These are phyloP conservation scores for Rhododendron vialii DNA, from an alignment of 148 eudicot species.

Conservation along the genomic window DNA sequence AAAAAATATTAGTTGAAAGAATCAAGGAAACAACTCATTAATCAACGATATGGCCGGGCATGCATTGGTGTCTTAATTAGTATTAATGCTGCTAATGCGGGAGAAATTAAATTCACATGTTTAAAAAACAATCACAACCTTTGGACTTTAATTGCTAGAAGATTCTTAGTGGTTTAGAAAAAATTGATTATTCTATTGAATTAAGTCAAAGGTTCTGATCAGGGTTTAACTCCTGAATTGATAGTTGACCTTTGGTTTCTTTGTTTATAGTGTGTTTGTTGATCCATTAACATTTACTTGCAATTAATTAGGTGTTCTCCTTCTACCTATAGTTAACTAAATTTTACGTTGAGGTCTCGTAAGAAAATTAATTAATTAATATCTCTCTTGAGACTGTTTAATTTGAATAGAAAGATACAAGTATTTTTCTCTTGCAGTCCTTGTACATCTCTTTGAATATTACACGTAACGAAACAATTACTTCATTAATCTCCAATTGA, in stretches of 20 bases:
- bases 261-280: neutral
- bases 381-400: no score
- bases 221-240: no score
- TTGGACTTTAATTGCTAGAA: slow-evolving; percentile 15
- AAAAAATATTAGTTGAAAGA: neutral
- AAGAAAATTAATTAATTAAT: no score
- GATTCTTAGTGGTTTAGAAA: slow-evolving; percentile 15
- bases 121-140: neutral
- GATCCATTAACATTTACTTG: neutral
- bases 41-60: neutral
- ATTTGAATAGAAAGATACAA: no score
- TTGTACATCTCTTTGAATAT: no score
- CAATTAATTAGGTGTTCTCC: neutral
- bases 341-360: neutral
- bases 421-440: no score
- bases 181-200: slow-evolving; percentile 9
- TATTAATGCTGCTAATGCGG: neutral
- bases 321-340: neutral
- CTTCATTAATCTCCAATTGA: no score
- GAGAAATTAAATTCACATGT: neutral
- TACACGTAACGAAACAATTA: no score
- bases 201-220: slow-evolving; percentile 12
- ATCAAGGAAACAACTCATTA: neutral
- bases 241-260: neutral
- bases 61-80: neutral